Evolutionary conservation across 2,329 filamentous ascomycete genomes (phyloP), one percentile per base, ranked within the genome.

Genomic region (Pestalotiopsis sp.): DNA sequence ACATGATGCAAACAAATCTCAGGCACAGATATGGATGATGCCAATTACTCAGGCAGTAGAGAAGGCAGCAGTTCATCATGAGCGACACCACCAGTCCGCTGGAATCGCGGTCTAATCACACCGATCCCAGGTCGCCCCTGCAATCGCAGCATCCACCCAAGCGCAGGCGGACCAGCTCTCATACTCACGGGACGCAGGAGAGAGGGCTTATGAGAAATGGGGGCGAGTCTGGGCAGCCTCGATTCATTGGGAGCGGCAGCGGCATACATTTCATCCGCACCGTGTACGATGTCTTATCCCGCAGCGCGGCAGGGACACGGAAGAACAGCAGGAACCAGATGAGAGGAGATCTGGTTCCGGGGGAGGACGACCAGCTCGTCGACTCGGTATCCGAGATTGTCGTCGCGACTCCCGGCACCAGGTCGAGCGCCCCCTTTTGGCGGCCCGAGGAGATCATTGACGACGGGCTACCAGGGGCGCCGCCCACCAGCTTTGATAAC

Each of bases 231-330:
- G 83, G 81, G 20, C 83, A 83, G 2, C 83, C 86, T 14, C 85
- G 84, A 0, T 89, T 89, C 66, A 82, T 89, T 4, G 87, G 87
- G 3, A 88, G 86, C 63, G 84, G 85, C 14, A 88, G 86, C 69
- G 87, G 87, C 1, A 88, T 89, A n/a, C 83, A 88, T 72, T 89
- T 89, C 72, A 85, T 89, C 41, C 83, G 85, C 6, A 83, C 84
- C 20, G 87, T 89, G 1, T 87, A 87, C 56, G 77, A 83, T 38
- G 82, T 85, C 0, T 80, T 89, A 38, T 77, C 82, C 3, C 78
- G 72, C 60, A 69, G 73, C 40, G 67, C 71, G 61, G 68, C 66
- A 52, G 68, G 73, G 65, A 74, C 78, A 62, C 74, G 77, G 41
- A 77, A 76, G 17, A 52, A n/a, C 45, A 52, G 20, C 45, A 52